Evolutionary conservation across 129 eudicot species (phyloP), one percentile per base, ranked within the genome.

Genomic region (Deinandra increscens): DNA sequence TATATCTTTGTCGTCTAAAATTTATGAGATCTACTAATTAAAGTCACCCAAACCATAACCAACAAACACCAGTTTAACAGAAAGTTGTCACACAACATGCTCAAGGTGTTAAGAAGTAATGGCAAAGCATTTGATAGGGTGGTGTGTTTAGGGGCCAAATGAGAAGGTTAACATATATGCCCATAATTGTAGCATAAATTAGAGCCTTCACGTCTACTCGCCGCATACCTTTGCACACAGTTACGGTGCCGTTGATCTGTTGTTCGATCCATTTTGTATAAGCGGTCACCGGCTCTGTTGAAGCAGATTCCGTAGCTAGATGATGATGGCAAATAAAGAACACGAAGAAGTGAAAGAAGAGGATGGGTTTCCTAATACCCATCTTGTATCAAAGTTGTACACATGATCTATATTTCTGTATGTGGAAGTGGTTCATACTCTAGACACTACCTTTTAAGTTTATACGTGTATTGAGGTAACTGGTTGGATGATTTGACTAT

Each of bases 201-300:
- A 54, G 22, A 20, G n/a, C n/a, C 7, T 54, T 3, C 4, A 22
- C 61, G 5, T 55, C 61, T 55, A 55, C 33, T 22, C 0, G 61
- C 12, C 23, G 37, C 61, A 22, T 55, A 55, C 61, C 61, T 55
- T 55, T 23, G 61, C 61, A 55, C 17, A 55, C 15, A 15, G 23
- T 55, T 9, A 4, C 4, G 34, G 61, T 55, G 9, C 61, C 61
- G 26, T 55, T 55, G 33, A 22, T 55, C 61, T 55, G 61, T 23
- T 55, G 37, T 55, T 55, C 36, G 33, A 55, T 55, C 61, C 61
- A 55, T 23, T 55, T 15, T 26, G 34, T 10, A 55, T n/a, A 55
- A 55, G 61, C 61, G 37, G 7, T 23, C 15, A 1, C 5, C 2
- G 29, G 3, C 31, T 51, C 31, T 7, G 59, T 19, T 19, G 31